Evolutionary conservation across 202 grass and related monocot species (phyloP), one percentile per base, ranked within the genome.

Genomic region (Sporobolus alterniflorus): DNA sequence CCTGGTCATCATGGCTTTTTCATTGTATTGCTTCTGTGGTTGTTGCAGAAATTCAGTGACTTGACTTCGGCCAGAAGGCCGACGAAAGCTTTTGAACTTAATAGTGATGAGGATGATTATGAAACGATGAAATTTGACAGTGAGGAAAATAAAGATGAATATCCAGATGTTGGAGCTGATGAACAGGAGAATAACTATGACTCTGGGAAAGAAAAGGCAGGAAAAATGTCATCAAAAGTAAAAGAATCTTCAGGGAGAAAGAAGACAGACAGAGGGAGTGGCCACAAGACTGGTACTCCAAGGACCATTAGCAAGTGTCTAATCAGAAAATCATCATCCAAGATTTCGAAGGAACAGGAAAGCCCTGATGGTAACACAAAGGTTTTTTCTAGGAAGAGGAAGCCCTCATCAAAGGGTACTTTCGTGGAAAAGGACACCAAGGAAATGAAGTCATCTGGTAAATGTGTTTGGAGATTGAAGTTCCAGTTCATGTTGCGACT

Each of bases 301-400:
- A 76, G 34, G 73, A 84, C 79, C 89, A 64, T 70, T 39, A 91
- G 71, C 26, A 94, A 92, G 71, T 83, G 65, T 72, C 49, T 71
- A 17, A 49, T 69, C 24, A 88, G 85, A 89, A 80, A 84, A 63
- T 66, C 82, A 75, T 89, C 80, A 25, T 60, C 86, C 42, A 82
- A 82, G 67, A 50, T 65, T 74, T 78, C 77, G 69, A 89, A 91
- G 71, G 86, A 84, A 77, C 84, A 92, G 81, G 87, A 78, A 47
- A 83, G 73, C 48, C 78, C 63, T 31, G 79, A 88, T 43, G 84
- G 75, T 8, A 88, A 84, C 76, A 79, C 85, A 72, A 98, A 98
- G 73, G 96, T 98, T 67, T 98, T 98, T 81, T 95, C 91, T 76
- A 94, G 96, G 73, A 98, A 98, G 83, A 98, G 78, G 76, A 98